These are phyloP conservation scores for Fusarium graminum DNA, from an alignment of 2,329 filamentous ascomycete species.

Conservation along the genomic window DNA sequence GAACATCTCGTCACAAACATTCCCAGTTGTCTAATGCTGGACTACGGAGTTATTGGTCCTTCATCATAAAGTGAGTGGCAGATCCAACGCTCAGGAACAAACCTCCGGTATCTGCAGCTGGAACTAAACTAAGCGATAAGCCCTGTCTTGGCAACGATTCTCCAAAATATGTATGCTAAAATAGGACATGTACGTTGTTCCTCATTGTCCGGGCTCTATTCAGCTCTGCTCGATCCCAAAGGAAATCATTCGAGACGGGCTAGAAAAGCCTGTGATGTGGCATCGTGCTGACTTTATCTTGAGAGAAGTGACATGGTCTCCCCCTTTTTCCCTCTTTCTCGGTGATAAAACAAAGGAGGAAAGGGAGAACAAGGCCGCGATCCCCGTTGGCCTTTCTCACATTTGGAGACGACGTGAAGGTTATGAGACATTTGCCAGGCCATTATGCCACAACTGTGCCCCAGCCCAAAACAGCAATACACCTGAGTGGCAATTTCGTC, in stretches of 20 bases:
- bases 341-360: too few relatives aligned
- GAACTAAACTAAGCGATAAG: not conserved
- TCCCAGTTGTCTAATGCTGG: not conserved
- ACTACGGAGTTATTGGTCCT: not conserved
- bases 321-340: too few relatives aligned
- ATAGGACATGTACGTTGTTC: not conserved
- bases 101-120: not conserved
- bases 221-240: slow-evolving; percentile 14
- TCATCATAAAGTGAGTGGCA: not conserved
- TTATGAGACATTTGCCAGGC: slow-evolving; percentile 9
- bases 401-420: not conserved
- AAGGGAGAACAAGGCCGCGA: too few relatives aligned
- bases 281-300: slow-evolving; percentile 16
- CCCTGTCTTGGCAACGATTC: not conserved
- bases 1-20: not conserved
- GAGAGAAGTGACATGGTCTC: slow-evolving; percentile 4
- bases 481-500: not conserved
- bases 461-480: not conserved
- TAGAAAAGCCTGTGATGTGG: slow-evolving; percentile 4
- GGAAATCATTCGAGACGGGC: not conserved
- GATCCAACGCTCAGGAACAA: not conserved
- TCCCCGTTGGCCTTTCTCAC: slow-evolving; percentile 16
- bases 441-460: not conserved
- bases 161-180: not conserved
- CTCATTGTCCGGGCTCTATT: not conserved